These are phyloP conservation scores for Phytophthora nicotianae DNA, from an alignment of 352 stramenopile genomes.

Conservation along the genomic window DNA sequence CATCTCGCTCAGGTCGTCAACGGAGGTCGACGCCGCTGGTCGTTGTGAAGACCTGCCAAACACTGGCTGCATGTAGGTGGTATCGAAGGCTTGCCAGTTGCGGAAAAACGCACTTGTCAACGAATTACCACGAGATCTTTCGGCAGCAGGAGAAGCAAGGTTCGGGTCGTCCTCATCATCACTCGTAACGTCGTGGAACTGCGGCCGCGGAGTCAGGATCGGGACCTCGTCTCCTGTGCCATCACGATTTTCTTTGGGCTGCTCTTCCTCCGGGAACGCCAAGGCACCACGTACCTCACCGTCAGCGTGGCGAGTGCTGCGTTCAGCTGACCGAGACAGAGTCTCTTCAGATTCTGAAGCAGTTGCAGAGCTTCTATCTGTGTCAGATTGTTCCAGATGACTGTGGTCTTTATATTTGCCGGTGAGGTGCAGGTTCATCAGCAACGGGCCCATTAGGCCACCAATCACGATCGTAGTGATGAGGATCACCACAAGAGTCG, in stretches of 20 bases:
- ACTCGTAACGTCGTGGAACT: slow-evolving; percentile 67
- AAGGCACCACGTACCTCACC: slow-evolving; percentile 34
- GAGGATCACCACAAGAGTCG: slow-evolving; percentile 87
- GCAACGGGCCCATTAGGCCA: slow-evolving; percentile 73
- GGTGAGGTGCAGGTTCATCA: slow-evolving; percentile 53
- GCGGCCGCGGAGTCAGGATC: slow-evolving; percentile 66
- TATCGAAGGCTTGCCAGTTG: slow-evolving; percentile 81
- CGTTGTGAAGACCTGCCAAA: slow-evolving; percentile 69
- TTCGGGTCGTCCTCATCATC: slow-evolving; percentile 50
- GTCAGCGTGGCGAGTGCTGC: slow-evolving; percentile 59
- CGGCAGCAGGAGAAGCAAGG: slow-evolving; percentile 21
- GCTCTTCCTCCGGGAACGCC: slow-evolving; percentile 39
- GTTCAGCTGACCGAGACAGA: slow-evolving; percentile 33
- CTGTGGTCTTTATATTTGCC: slow-evolving; percentile 46
- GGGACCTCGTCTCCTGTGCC: slow-evolving; percentile 39
- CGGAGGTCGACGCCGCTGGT: slow-evolving; percentile 12
- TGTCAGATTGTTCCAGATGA: slow-evolving; percentile 42
- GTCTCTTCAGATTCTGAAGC: slow-evolving; percentile 38
- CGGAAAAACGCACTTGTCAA: slow-evolving; percentile 72
- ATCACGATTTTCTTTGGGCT: slow-evolving; percentile 30
- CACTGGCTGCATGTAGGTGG: slow-evolving; percentile 79
- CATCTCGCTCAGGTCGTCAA: slow-evolving; percentile 28
- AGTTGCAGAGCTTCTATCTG: slow-evolving; percentile 43
- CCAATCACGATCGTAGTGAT: slow-evolving; percentile 87
- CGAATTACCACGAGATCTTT: slow-evolving; percentile 47